Evolutionary conservation across 805 yeast species (phyloP).

Genomic region (Ogataea nakhonphanomensis): DNA sequence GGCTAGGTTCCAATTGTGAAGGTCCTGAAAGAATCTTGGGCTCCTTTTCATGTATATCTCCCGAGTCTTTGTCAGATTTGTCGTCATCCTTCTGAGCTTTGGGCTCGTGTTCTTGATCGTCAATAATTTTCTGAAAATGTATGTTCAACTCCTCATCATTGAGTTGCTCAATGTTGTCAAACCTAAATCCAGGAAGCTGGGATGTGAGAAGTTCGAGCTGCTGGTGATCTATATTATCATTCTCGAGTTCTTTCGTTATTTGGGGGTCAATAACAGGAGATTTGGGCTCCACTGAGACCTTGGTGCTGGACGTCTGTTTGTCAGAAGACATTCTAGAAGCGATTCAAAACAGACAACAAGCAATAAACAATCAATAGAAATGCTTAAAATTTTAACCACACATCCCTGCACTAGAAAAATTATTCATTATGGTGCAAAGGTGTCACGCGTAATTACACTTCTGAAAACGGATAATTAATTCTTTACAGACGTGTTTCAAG

Average conservation of each 20-base stretch:
- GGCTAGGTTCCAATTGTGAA: not conserved
- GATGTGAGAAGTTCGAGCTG: conserved; percentile 24
- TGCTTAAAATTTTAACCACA: conserved; percentile 9
- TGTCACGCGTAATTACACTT: conserved; percentile 9
- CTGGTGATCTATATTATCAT: conserved; percentile 7
- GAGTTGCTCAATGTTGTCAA: conserved; percentile 24
- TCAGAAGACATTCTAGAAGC: conserved; percentile 2
- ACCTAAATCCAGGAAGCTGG: conserved; percentile 24
- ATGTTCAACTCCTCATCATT: conserved; percentile 30
- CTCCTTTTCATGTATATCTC: conserved; percentile 1
- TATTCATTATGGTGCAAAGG: not conserved
- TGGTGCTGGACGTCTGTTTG: conserved; percentile 1
- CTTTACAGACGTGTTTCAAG: conserved; percentile 11
- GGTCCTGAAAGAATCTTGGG: not conserved
- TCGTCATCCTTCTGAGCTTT: conserved; percentile 4
- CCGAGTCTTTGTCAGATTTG: not conserved
- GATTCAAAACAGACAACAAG: conserved; percentile 1
- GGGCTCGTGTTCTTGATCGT: conserved; percentile 7
- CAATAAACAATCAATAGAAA: conserved; percentile 5
- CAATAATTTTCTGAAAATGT: conserved; percentile 28
- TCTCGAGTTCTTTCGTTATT: conserved; percentile 16
- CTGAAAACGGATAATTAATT: conserved; percentile 8
- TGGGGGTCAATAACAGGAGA: conserved; percentile 11
- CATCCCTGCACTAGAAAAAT: conserved; percentile 9
- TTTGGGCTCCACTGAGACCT: conserved; percentile 1